Conservation (phyloP, 192 early-diverging fungal species). For the Backusella circina region DNA sequence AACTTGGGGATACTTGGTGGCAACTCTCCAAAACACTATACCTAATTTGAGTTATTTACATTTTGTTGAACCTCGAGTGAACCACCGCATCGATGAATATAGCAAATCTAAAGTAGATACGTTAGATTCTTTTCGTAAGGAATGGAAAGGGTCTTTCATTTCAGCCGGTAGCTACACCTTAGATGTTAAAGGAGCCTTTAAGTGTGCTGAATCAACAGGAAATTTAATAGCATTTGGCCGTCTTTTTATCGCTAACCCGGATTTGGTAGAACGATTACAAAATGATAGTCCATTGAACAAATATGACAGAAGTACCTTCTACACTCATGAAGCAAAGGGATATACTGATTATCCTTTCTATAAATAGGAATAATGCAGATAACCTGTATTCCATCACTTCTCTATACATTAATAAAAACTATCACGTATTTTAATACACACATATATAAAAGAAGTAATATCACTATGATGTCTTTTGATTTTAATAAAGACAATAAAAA, state of each 20-base stretch:
- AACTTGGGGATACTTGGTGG: slow-evolving; percentile 21
- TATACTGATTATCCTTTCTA: slow-evolving; percentile 34
- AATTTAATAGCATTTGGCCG: slow-evolving; percentile 32
- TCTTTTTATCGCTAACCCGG: slow-evolving; percentile 35
- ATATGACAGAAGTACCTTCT: slow-evolving; percentile 32
- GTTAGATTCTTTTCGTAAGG: background rate
- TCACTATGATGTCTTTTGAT: background rate
- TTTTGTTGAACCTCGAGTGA: slow-evolving; percentile 21
- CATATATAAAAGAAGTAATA: background rate
- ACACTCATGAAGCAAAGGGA: slow-evolving; percentile 1
- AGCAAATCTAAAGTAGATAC: background rate
- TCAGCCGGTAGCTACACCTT: slow-evolving; percentile 20
- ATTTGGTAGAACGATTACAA: slow-evolving; percentile 24
- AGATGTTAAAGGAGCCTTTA: slow-evolving; percentile 7
- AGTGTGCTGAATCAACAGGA: slow-evolving; percentile 10
- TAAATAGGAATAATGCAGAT: background rate
- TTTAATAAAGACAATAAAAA: background rate
- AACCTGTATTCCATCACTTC: background rate
- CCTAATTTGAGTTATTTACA: slow-evolving; percentile 28
- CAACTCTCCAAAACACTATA: slow-evolving; percentile 10
- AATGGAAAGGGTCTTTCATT: slow-evolving; percentile 11
- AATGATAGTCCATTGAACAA: slow-evolving; percentile 18
- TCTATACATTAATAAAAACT: background rate
- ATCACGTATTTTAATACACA: background rate
- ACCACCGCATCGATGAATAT: background rate